Conservation (phyloP, 805 yeast species). For the Sungouiozyma ichnusensis region DNA sequence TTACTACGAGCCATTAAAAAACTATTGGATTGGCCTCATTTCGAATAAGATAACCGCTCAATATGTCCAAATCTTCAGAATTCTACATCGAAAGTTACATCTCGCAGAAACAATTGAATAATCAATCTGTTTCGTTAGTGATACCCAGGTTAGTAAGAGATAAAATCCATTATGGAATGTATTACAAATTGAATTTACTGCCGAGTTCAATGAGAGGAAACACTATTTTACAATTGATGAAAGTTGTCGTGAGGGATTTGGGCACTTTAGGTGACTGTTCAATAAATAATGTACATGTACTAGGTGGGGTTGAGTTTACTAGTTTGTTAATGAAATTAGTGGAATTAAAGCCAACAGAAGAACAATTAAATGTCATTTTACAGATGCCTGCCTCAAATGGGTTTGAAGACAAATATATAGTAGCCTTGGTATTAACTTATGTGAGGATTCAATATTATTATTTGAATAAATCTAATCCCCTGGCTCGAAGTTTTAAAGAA, state of each 20-base stretch:
- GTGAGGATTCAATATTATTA: conserved; percentile 34
- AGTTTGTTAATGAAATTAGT: conserved; percentile 67
- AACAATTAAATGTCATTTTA: conserved; percentile 19
- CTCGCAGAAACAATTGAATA: conserved; percentile 22
- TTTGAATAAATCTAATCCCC: conserved; percentile 29
- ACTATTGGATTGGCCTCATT: neutral
- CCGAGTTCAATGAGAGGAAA: conserved; percentile 21
- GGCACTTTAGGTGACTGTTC: conserved; percentile 16
- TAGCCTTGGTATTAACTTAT: conserved; percentile 50
- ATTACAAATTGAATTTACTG: conserved; percentile 23
- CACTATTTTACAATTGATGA: conserved; percentile 17
- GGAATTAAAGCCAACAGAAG: conserved; percentile 55
- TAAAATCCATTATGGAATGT: conserved; percentile 23
- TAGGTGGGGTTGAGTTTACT: conserved; percentile 28
- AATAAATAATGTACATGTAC: conserved; percentile 9
- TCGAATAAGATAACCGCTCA: neutral
- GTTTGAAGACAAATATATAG: conserved; percentile 50
- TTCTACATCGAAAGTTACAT: conserved; percentile 23
- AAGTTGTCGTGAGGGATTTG: conserved; percentile 18
- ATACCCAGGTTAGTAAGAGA: conserved; percentile 26
- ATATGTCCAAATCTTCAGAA: conserved; percentile 16
- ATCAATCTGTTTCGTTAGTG: conserved; percentile 26
- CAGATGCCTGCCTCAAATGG: conserved; percentile 45
- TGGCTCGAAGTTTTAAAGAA: conserved; percentile 37
- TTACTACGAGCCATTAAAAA: neutral